Base-by-base conservation (phyloP, 352 stramenopile genomes). In the Phytophthora litchii region DNA sequence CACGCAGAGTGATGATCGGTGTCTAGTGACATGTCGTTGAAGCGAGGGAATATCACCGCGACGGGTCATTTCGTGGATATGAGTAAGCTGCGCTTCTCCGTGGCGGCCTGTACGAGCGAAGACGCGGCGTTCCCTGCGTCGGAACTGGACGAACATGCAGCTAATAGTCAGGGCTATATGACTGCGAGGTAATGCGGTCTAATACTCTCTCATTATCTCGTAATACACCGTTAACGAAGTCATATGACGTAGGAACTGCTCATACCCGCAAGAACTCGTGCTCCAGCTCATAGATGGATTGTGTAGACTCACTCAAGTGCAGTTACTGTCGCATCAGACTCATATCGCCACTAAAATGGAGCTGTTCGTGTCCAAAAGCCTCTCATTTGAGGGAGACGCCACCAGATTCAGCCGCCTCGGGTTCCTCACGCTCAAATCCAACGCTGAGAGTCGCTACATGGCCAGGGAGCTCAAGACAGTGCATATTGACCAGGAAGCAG, bases 261-360 rank as follows among this genome's bases (percentile, higher is more conserved):
- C 93, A 54, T 98, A 97, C 57, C 93, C 93, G n/a, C 90, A 98
- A 58, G 93, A 98, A 67, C 58, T 98, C 16, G 84, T 95, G 20
- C 72, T 98, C 29, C 68, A 82, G 40, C 74, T 97, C 34, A n/a
- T 59, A 3, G 80, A 91, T 16, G 88, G 87, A 8, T 49, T 69
- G n/a, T 80, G 78, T 21, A 72, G 84, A 20, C 12, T 97, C 41
- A 88, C 74, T 12, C 88, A 96, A 70, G 76, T 95, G 41, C 91
- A 98, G 51, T 68, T 98, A 21, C 72, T 98, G 20, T 97, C 88
- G 5, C 92, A 98, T 50, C 83, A 98, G 75, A 93, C 72, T 16
- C 90, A 97, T 58, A 97, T 98, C 44, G 82, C 92, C 38, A 94
- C 88, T 50, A 97, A 95, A 55, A 92, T 98, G 45, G 94, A 98